Evolutionary conservation across 805 yeast species (phyloP).

Genomic region (Tetrapisispora pingtungensis): DNA sequence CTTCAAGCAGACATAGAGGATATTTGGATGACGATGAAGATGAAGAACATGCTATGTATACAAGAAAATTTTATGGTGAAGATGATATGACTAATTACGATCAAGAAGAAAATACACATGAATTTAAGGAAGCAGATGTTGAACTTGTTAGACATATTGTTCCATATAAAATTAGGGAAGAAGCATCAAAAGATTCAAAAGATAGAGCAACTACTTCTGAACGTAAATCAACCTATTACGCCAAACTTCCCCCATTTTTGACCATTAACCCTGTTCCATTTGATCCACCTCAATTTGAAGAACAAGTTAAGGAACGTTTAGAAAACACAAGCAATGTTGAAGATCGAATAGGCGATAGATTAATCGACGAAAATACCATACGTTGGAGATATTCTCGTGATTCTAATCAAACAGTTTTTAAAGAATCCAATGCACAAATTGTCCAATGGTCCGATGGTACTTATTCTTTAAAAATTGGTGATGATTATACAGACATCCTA

Average conservation of each 20-base stretch:
- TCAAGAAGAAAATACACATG: slow-evolving; percentile 29
- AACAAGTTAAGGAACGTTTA: slow-evolving; percentile 34
- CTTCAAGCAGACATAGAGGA: slow-evolving; percentile 16
- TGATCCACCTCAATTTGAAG: slow-evolving; percentile 60
- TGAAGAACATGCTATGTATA: slow-evolving; percentile 28
- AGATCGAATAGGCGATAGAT: slow-evolving; percentile 49
- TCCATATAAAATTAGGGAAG: slow-evolving; percentile 36
- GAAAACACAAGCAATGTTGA: slow-evolving; percentile 29
- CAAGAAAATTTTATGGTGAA: slow-evolving; percentile 28
- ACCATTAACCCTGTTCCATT: slow-evolving; percentile 80
- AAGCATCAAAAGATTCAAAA: slow-evolving; percentile 19
- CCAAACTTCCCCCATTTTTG: slow-evolving; percentile 75
- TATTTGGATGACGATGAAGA: slow-evolving; percentile 29
- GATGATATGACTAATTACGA: slow-evolving; percentile 20
- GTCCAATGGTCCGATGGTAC: slow-evolving; percentile 94
- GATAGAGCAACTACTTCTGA: slow-evolving; percentile 7
- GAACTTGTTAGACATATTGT: slow-evolving; percentile 34
- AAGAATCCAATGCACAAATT: slow-evolving; percentile 82
- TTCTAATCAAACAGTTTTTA: slow-evolving; percentile 57
- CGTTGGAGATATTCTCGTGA: slow-evolving; percentile 89
- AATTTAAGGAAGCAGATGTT: slow-evolving; percentile 29
- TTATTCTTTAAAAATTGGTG: slow-evolving; percentile 74
- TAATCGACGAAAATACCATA: slow-evolving; percentile 72
- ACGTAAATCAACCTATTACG: slow-evolving; percentile 33
- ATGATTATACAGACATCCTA: slow-evolving; percentile 74